Evolutionary conservation across 495 filamentous ascomycete genomes (phyloP), one percentile per base, ranked within the genome.

Genomic region (Podospora bellae-mahoneyi): DNA sequence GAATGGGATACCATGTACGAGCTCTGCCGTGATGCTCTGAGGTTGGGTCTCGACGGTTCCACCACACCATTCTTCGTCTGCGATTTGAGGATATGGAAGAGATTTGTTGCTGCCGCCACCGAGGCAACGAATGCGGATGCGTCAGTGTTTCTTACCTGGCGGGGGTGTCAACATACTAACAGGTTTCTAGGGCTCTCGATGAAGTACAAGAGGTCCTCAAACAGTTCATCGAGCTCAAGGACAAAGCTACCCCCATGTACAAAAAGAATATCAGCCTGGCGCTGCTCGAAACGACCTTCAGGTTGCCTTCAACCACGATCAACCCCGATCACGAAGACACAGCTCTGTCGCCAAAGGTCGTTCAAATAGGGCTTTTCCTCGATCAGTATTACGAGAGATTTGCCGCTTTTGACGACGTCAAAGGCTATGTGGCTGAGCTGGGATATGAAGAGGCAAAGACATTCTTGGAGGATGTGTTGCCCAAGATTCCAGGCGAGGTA

Each of bases 341-440:
- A 3, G 68, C 68, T 20, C 6, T 75, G 58, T 71, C 76, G 10
- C 69, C 76, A 19, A 68, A 76, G 13, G 72, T 79, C 28, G 27
- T 72, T 23, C 71, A 76, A 20, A 67, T 84, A 23, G 66, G 68
- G 4, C 55, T 74, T 2, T 76, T 80, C 44, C 59, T 82, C 7
- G 68, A 77, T 10, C 65, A 75, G 27, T 74, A 79, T 64, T 79
- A 73, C 63, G 69, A 76, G 4, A 74, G 72, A 13, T 63, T 79
- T 9, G 66, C 72, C 3, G 77, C 72, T 9, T 78, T 82, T 65
- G 69, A 73, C 23, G 79, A 80, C 27, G 30, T 82, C n/a, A 78
- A 76, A 63, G 62, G 48, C 2, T 78, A 74, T 48, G 64, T 82
- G 16, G 68, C 77, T 10, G 62, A 72, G 1, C 72, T 82, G 16